Percentiles rank a stretch among this genome's conserved stretches.
phyloP scores from a whole-genome alignment of 305 asterid species.

The Fraxinus velutina region DNA sequence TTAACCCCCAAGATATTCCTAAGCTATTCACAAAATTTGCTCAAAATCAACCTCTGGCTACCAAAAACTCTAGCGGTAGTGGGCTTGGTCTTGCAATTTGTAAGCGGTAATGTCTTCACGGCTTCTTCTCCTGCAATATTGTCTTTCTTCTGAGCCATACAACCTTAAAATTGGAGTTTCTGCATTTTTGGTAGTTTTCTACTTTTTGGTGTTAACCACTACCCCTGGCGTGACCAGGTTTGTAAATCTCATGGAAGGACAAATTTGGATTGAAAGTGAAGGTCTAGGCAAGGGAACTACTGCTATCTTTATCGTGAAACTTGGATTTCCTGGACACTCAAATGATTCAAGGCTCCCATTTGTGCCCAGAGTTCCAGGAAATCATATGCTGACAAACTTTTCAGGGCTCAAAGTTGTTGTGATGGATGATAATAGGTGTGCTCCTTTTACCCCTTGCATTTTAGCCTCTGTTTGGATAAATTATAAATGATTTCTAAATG shows the following conservation, averaged over 20 bases:
- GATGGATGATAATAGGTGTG: conserved; percentile 89
- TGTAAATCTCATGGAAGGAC: conserved; percentile 95
- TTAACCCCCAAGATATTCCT: conserved; percentile 80
- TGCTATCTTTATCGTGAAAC: conserved; percentile 70
- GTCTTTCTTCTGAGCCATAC: neutral
- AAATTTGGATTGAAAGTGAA: conserved; percentile 92
- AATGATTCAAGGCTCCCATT: conserved; percentile 53
- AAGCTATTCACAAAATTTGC: conserved; percentile 83
- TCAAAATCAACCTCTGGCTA: conserved; percentile 60
- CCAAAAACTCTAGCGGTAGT: conserved; percentile 72
- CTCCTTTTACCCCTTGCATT: neutral
- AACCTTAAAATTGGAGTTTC: neutral
- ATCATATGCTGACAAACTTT: conserved; percentile 50
- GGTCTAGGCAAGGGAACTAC: conserved; percentile 91
- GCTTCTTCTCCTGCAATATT: neutral
- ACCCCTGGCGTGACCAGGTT: conserved; percentile 48
- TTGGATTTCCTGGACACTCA: conserved; percentile 64
- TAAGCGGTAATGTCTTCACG: conserved; percentile 53
- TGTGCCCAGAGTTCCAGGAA: conserved; percentile 47
- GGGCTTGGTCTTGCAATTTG: conserved; percentile 98
- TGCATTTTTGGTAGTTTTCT: neutral
- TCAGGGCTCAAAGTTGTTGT: conserved; percentile 76
- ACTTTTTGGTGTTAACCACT: neutral
- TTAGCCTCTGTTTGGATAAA: neutral
- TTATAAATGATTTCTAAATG: neutral